These are phyloP conservation scores for Debaryomycetaceae sp. DNA, from an alignment of 1,139 yeast genomes.

Conservation along the genomic window DNA sequence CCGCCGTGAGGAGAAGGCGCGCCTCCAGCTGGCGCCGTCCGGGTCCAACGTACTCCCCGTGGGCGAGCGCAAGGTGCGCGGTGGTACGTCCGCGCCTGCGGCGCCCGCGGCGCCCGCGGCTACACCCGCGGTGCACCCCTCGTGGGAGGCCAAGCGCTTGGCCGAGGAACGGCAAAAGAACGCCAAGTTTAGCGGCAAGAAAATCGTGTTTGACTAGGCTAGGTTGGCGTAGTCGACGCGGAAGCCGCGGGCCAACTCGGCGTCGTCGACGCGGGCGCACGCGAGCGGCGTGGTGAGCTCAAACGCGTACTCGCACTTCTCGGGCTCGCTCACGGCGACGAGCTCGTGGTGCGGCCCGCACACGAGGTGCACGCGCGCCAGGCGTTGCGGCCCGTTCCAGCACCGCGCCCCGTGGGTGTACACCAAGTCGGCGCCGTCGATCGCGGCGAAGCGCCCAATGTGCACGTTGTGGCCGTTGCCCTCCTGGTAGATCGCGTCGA, in stretches of 20 bases:
- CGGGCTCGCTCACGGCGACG: conserved; percentile 75
- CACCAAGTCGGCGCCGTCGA: conserved; percentile 28
- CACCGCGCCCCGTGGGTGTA: conserved; percentile 75
- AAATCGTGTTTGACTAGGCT: conserved; percentile 58
- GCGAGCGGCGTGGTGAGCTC: conserved; percentile 66
- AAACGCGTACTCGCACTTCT: conserved; percentile 75
- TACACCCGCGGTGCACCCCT: conserved; percentile 73
- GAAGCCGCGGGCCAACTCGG: conserved; percentile 23
- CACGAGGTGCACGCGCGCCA: conserved; percentile 56
- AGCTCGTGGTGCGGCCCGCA: conserved; percentile 65
- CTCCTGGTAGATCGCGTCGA: conserved; percentile 56
- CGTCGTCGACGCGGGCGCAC: conserved; percentile 42
- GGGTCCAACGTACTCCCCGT: conserved; percentile 39
- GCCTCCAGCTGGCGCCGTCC: conserved; percentile 27
- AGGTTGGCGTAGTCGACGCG: conserved; percentile 14
- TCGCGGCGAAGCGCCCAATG: conserved; percentile 50
- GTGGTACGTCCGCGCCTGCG: conserved; percentile 9
- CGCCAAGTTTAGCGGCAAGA: conserved; percentile 77
- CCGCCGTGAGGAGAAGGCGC: conserved; percentile 56
- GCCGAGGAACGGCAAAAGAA: conserved; percentile 65
- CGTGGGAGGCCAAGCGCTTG: conserved; percentile 85
- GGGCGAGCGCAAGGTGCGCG: conserved; percentile 27
- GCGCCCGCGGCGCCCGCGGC: conserved; percentile 8
- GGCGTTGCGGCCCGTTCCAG: conserved; percentile 92
- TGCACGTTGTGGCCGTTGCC: conserved; percentile 42